Evolutionary conservation across 2,329 filamentous ascomycete species (phyloP).

Genomic region (Colletotrichum somersetense): DNA sequence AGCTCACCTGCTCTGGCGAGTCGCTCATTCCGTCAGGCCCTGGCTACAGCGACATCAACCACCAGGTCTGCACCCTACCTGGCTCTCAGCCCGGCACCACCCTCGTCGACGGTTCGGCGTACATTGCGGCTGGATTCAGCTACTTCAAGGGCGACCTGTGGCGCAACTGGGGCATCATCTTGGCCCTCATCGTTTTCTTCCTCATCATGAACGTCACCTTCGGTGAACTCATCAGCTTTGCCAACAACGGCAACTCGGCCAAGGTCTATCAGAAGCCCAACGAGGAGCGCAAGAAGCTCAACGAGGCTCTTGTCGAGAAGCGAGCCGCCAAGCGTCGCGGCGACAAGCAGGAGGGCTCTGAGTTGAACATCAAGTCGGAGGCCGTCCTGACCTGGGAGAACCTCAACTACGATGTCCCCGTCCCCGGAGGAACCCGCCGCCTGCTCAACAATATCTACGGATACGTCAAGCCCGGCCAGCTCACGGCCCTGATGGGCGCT

Average conservation of each 20-base stretch:
- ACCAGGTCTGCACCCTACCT: slow-evolving; percentile 85
- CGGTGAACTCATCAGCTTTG: slow-evolving; percentile 82
- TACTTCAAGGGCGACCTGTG: slow-evolving; percentile 78
- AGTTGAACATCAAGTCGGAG: slow-evolving; percentile 70
- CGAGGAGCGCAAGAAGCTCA: slow-evolving; percentile 74
- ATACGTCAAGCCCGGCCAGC: slow-evolving; percentile 80
- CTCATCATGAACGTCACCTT: slow-evolving; percentile 80
- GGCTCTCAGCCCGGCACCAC: slow-evolving; percentile 76
- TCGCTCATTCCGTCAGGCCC: slow-evolving; percentile 79
- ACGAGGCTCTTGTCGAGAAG: slow-evolving; percentile 72
- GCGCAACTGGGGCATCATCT: slow-evolving; percentile 86
- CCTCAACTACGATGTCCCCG: slow-evolving; percentile 81
- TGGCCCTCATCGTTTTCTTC: slow-evolving; percentile 81
- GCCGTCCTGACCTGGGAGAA: slow-evolving; percentile 88
- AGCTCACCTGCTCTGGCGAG: slow-evolving; percentile 75
- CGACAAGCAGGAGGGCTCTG: slow-evolving; percentile 59
- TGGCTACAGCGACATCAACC: slow-evolving; percentile 76
- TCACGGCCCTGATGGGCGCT: slow-evolving; percentile 85
- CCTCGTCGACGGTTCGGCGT: slow-evolving; percentile 74
- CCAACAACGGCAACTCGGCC: slow-evolving; percentile 83
- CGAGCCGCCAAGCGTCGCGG: slow-evolving; percentile 66
- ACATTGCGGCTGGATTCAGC: slow-evolving; percentile 76
- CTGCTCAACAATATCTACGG: slow-evolving; percentile 71
- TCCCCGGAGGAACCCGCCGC: slow-evolving; percentile 67
- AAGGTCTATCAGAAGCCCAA: slow-evolving; percentile 82